These are phyloP conservation scores for Russula brevipes DNA, from an alignment of 768 basidiomycete genomes.

Conservation along the genomic window DNA sequence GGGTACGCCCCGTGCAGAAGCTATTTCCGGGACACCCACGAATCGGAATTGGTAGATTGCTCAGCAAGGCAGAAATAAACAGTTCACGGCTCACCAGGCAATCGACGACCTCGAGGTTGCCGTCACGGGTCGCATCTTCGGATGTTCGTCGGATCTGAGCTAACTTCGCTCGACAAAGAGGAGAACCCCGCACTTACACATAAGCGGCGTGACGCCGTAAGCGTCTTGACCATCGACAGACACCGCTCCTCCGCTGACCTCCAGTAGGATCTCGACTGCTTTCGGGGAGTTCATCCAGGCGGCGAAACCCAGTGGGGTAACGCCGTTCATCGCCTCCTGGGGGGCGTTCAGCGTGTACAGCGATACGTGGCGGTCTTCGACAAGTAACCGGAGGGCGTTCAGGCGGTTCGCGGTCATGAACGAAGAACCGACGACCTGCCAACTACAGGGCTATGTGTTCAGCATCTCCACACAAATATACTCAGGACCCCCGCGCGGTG, in stretches of 20 bases:
- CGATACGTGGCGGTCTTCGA: conserved; percentile 53
- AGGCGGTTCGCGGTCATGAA: conserved; percentile 56
- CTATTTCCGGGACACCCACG: conserved; percentile 31
- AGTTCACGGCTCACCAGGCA: conserved; percentile 47
- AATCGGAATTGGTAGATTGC: not conserved
- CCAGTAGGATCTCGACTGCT: conserved; percentile 58
- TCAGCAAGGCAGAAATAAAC: not conserved
- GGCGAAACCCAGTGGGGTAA: conserved; percentile 72
- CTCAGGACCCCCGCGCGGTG: conserved; percentile 18
- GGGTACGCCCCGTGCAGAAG: conserved; percentile 67
- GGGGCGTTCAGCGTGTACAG: conserved; percentile 68
- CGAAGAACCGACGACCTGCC: conserved; percentile 66
- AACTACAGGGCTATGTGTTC: conserved; percentile 37
- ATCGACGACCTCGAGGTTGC: conserved; percentile 60
- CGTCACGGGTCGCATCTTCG: conserved; percentile 73
- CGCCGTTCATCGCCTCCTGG: conserved; percentile 66
- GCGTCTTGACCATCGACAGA: conserved; percentile 70
- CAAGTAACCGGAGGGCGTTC: conserved; percentile 49
- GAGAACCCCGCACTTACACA: conserved; percentile 55
- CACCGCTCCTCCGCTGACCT: conserved; percentile 54
- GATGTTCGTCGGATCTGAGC: conserved; percentile 9
- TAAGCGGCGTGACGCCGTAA: conserved; percentile 72
- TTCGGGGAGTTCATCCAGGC: conserved; percentile 67
- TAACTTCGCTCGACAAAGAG: not conserved
- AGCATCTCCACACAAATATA: not conserved